phyloP scores from a whole-genome alignment of 75 land plant species.

The Sequoia sempervirens region DNA sequence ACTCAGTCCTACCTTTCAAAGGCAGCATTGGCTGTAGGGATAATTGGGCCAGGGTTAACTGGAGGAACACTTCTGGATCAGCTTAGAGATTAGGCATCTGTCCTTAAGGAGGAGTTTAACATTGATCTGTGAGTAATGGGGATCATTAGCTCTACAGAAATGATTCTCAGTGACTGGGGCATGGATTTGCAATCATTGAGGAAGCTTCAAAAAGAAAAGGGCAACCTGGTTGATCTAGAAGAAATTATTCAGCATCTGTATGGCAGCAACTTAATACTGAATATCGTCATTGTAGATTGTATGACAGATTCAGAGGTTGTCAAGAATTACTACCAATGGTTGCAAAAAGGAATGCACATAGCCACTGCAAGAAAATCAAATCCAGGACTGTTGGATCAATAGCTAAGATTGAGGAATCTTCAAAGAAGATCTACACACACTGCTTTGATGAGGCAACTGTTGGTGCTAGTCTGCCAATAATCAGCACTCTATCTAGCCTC shows the following conservation, averaged over 20 bases:
- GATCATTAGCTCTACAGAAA: constrained; percentile 64
- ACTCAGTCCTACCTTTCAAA: too few relatives aligned
- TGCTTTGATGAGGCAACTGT: too few relatives aligned
- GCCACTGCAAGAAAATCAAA: constrained; percentile 73
- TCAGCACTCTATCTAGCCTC: constrained; percentile 80
- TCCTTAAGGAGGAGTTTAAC: too few relatives aligned
- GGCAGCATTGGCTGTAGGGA: too few relatives aligned
- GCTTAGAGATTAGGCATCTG: too few relatives aligned
- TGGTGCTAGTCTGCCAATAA: constrained; percentile 54
- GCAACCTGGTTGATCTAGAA: constrained; percentile 55
- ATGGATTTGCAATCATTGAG: constrained; percentile 76
- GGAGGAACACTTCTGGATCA: too few relatives aligned
- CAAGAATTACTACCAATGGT: constrained; percentile 69
- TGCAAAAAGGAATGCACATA: constrained; percentile 43
- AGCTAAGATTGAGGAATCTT: neutral
- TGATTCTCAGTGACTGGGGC: constrained; percentile 71
- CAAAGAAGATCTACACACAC: neutral
- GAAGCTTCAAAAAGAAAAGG: constrained; percentile 47
- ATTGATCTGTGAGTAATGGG: constrained; percentile 67
- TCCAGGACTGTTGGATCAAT: constrained; percentile 84
- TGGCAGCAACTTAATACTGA: constrained; percentile 76
- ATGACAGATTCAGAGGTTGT: constrained; percentile 63
- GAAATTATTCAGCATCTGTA: constrained; percentile 65
- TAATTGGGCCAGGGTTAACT: too few relatives aligned
- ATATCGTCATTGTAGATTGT: constrained; percentile 26